Evolutionary conservation across 2,329 filamentous ascomycete species (phyloP), one percentile per base, ranked within the genome.

Genomic region (Pestalotiopsis sp.): DNA sequence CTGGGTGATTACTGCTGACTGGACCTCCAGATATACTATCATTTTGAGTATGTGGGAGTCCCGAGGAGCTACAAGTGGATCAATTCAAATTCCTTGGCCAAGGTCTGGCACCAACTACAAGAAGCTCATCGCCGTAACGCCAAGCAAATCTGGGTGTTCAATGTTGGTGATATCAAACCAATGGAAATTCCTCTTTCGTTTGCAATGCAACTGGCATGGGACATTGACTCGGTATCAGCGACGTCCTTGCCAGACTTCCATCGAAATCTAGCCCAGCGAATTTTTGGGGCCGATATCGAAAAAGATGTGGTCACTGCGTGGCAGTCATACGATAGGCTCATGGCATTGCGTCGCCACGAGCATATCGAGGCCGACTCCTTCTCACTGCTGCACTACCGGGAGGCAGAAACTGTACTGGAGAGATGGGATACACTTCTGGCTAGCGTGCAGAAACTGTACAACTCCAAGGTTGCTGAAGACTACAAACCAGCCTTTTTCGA

Each of bases 151-250:
- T 64, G 61, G 61, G 41, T 64, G 12, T 64, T 64, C 38, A 64
- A 64, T 49, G 40, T 64, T 3, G 61, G 61, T 5, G 61, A 64
- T 4, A 49, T 64, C 9, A 64, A 64, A 31, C 61, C 61, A 31
- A 45, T 64, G 38, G 61, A 64, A 14, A 13, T 64, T 5, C 61
- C 61, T 4, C 23, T 64, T 14, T 25, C 61, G 4, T 64, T 64
- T 31, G 61, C 38, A 4, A 64, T 64, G 40, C 20, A 64, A 40
- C 61, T 64, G 5, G 61, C 61, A 17, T 49, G 61, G 38, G 25
- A 64, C 36, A 52, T 64, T 13, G 77, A 83, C 6, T 77, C 76
- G 1, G 80, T 86, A 31, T 85, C 83, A 5, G 81, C 75, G 1
- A 66, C 76, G 1, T 71, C 69, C 0, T 65, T 87, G 0, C 79